Percentiles rank a stretch among this genome's conserved stretches.
These are phyloP conservation scores for Penicillium brasilianum DNA, from an alignment of 2,329 filamentous ascomycete species.

Conservation along the genomic window DNA sequence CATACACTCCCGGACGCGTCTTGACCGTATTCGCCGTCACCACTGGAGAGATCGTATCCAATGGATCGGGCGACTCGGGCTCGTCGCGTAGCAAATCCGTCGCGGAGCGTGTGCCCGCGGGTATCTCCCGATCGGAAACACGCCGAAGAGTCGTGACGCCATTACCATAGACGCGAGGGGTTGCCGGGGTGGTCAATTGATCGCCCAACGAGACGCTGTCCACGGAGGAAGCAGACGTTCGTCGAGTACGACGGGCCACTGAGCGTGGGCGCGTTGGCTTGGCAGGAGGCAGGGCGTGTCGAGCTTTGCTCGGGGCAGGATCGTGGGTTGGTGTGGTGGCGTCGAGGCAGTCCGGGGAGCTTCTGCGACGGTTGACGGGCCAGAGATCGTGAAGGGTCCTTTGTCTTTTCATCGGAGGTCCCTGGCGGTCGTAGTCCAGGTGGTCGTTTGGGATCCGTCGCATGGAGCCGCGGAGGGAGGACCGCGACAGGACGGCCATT, in stretches of 20 bases:
- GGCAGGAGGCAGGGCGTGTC: conserved; percentile 17
- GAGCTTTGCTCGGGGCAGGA: conserved; percentile 14
- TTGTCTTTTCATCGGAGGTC: conserved; percentile 36
- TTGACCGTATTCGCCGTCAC: conserved; percentile 13
- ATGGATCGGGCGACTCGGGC: conserved; percentile 33
- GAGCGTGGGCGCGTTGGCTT: conserved; percentile 26
- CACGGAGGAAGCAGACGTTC: conserved; percentile 24
- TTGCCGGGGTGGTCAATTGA: conserved; percentile 20
- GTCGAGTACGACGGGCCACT: conserved; percentile 21
- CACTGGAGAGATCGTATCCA: conserved; percentile 32
- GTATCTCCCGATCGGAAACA: conserved; percentile 16
- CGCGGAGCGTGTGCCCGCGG: conserved; percentile 13
- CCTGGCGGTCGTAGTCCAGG: conserved; percentile 25
- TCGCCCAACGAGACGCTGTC: conserved; percentile 21
- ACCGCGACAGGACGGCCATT: conserved; percentile 43
- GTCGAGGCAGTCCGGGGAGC: conserved; percentile 42
- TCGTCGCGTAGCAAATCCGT: conserved; percentile 16
- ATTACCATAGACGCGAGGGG: conserved; percentile 21
- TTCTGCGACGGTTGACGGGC: conserved; percentile 33
- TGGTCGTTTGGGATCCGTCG: conserved; percentile 37
- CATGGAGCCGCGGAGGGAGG: conserved; percentile 41
- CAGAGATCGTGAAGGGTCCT: conserved; percentile 30
- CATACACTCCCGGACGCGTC: conserved; percentile 13
- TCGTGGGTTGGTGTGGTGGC: conserved; percentile 30
- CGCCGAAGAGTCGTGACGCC: conserved; percentile 19